These are phyloP conservation scores for Dioscorea dumetorum DNA, from an alignment of 106 monocot genomes.

Conservation along the genomic window DNA sequence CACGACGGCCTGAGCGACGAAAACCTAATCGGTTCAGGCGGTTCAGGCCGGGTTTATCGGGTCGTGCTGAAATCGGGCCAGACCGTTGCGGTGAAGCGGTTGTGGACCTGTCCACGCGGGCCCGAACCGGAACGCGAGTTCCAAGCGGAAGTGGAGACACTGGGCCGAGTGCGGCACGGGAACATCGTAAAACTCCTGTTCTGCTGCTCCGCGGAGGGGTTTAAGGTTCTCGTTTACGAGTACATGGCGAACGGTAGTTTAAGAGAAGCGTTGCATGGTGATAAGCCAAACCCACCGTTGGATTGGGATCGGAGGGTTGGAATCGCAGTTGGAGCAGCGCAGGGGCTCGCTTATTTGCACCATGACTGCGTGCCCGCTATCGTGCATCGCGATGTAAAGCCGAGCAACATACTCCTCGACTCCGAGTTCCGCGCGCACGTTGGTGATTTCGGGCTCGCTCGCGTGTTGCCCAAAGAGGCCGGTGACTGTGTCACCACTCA, in stretches of 20 bases:
- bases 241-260: constrained; percentile 63
- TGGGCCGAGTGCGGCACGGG: constrained; percentile 45
- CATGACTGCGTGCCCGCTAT: constrained; percentile 51
- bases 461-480: constrained; percentile 1
- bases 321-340: constrained; percentile 43
- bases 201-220: constrained; percentile 48
- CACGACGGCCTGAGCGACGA: constrained; percentile 22
- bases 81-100: constrained; percentile 44
- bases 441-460: constrained; percentile 42
- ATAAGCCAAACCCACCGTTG: constrained; percentile 17
- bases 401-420: constrained; percentile 48
- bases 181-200: constrained; percentile 67
- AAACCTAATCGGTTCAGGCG: constrained; percentile 44
- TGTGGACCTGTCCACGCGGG: constrained; percentile 18
- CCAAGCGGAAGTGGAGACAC: constrained; percentile 39
- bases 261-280: constrained; percentile 32
- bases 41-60: constrained; percentile 38
- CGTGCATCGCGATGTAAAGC: constrained; percentile 48
- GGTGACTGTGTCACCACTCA: constrained; percentile 10
- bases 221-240: constrained; percentile 40
- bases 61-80: constrained; percentile 30
- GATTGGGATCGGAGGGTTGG: constrained; percentile 44
- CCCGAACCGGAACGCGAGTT: constrained; percentile 26
- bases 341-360: constrained; percentile 52
- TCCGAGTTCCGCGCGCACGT: constrained; percentile 40